phyloP scores from a whole-genome alignment of 768 basidiomycete species.

The Coprinopsis marcescibilis region DNA sequence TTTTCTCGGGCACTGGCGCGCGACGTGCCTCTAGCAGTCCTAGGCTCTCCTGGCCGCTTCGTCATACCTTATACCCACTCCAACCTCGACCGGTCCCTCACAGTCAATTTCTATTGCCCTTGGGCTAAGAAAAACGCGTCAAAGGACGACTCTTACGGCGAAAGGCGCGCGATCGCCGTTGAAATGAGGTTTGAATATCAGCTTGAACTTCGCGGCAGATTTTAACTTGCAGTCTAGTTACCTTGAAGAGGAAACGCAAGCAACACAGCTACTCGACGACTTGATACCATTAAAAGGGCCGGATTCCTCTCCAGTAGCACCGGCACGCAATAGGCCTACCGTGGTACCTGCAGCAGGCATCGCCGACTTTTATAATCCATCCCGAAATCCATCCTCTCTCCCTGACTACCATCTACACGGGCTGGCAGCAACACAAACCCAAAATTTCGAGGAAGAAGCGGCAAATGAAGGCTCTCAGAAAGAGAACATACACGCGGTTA shows the following conservation, averaged over 20 bases:
- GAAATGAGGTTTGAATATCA: background rate
- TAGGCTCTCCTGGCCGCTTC: too few relatives aligned
- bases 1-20: too few relatives aligned
- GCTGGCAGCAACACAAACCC: constrained; percentile 48
- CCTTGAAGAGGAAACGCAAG: constrained; percentile 44
- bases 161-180: too few relatives aligned
- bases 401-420: constrained; percentile 56
- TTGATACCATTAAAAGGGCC: constrained; percentile 24
- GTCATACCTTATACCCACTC: too few relatives aligned
- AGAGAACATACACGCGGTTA: constrained; percentile 35
- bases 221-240: constrained; percentile 20
- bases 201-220: background rate
- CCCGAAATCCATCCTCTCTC: constrained; percentile 27
- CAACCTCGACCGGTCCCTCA: too few relatives aligned
- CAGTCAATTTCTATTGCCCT: too few relatives aligned
- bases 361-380: constrained; percentile 34
- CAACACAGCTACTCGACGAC: constrained; percentile 47
- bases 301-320: background rate
- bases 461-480: constrained; percentile 44
- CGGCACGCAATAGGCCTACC: background rate
- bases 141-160: too few relatives aligned
- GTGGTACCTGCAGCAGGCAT: constrained; percentile 23
- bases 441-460: constrained; percentile 33
- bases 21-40: too few relatives aligned
- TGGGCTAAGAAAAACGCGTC: too few relatives aligned